Base-by-base conservation (phyloP, 2,329 filamentous ascomycete species). In the Bipolaris oryzae region DNA sequence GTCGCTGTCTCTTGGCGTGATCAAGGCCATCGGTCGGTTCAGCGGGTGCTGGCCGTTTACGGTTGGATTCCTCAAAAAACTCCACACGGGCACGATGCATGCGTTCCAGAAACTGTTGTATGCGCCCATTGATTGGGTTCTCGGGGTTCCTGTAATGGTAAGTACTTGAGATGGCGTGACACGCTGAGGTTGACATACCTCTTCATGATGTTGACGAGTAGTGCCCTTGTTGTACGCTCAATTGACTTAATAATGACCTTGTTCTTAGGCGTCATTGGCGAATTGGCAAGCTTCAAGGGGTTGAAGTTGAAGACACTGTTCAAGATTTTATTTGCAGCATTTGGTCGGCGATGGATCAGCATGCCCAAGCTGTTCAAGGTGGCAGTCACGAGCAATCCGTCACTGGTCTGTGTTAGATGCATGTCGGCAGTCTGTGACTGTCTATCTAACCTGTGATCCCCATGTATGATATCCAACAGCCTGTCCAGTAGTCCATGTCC, bases 201-300 rank as follows among this genome's bases (percentile, higher is more conserved):
- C 79, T 94, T 94, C 64, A 89, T 82, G 50, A 96, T 81, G 76
- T 97, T 93, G 50, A 93, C 84, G 37, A 98, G 82, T 44, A 99
- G 80, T 64, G 92, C 87, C 68, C 92, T 86, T 3, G 90, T 90
- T 21, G 95, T 99, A 73, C 96, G 92, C 76, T 97, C 94, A 87
- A 99, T 95, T 5, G 94, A 98, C 76, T 89, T 92, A 59, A 96
- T 84, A 67, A 94, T 86, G 57, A 99, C 89, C 67, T 89, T 92
- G 47, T 86, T 85, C 71, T 88, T 91, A 2, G 91, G 85, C 0
- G 90, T 94, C 80, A 96, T 85, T 3, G 89, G 88, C 1, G 87
- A 86, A 68, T 86, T 89, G 54, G 90, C 91, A 62, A 91, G 85
- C 76, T 90, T 92, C 42, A 97, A 80, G 0, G 95, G 95, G 71